Evolutionary conservation across 1,139 yeast species (phyloP), one percentile per base, ranked within the genome.

Genomic region (Sugiyamaella xylanicola): DNA sequence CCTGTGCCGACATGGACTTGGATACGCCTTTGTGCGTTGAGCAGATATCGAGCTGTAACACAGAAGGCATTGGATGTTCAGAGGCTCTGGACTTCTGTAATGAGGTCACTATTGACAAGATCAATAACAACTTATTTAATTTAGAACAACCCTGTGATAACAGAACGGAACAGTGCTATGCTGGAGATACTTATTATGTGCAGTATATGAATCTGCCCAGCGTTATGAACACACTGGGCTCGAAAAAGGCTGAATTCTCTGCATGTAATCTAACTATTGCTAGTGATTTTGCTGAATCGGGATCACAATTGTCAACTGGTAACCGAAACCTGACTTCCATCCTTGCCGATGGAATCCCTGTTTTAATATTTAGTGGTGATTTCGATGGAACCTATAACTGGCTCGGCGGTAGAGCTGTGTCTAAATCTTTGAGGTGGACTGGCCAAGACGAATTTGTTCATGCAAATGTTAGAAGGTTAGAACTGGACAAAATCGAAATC

Each of bases 331-430:
- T 5, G 85, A 82, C 79, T 87, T 84, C 61, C 79, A 77, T 86
- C 50, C 74, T 87, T 58, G 83, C 85, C 93, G 96, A 67, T 29
- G 61, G 58, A 8, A 43, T 67, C 48, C 95, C 96, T 11, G 88
- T 87, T 11, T 78, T 89, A 67, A 79, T 88, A 59, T 88, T 88
- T 67, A 95, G 95, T 13, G 96, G 96, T 64, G 95, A 89, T 72
- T 87, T 87, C 73, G 96, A 89, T 72, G 88, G 82, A 71, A 88
- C 88, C 63, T 89, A 96, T 75, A 89, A 89, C 75, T 89, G 96
- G 93, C 78, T 89, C 62, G 96, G 96, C 57, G 88, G 87, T 73
- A 80, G 80, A 65, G 93, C 86, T 2, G 87, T 95, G 91, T 76
- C 88, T 36, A 77, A 85, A 64, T 75, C 74, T 57, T 78, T 89